Conservation (phyloP, 371 early-diverging fungal species). For the Cokeromyces recurvatus region DNA sequence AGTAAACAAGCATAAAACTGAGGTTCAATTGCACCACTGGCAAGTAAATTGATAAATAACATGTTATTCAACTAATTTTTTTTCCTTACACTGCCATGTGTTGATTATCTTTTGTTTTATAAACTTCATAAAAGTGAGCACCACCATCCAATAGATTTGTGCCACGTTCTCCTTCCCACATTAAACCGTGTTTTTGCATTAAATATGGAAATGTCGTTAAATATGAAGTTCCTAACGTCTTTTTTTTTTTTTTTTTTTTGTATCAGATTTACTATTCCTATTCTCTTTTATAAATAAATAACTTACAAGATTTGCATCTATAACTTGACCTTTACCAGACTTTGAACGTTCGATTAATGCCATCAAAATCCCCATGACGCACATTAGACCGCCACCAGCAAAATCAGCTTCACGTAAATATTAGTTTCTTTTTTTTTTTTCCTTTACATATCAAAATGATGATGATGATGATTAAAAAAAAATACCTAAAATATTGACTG, state of each 20-base stretch:
- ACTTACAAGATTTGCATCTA: conserved; percentile 68
- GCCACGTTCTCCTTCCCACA: conserved; percentile 57
- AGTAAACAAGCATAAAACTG: conserved; percentile 62
- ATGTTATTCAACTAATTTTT: too few species aligned
- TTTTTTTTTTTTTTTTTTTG: too few species aligned
- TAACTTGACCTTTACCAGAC: conserved; percentile 68
- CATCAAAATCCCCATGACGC: conserved; percentile 64
- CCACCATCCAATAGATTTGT: conserved; percentile 66
- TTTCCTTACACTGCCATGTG: conserved; percentile 63
- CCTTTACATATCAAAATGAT: too few species aligned
- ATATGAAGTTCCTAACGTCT: conserved; percentile 54
- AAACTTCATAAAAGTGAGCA: conserved; percentile 69
- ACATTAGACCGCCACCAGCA: conserved; percentile 72
- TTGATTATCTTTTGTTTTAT: conserved; percentile 64
- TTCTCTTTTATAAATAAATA: too few species aligned
- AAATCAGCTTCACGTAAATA: too few species aligned
- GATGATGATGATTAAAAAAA: too few species aligned
- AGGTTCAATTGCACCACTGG: conserved; percentile 67
- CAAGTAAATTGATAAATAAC: not conserved
- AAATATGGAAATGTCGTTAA: conserved; percentile 53
- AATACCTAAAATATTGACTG: conserved; percentile 63
- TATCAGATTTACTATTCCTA: too few species aligned
- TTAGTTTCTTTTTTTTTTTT: too few species aligned
- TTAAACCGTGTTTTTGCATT: conserved; percentile 52
- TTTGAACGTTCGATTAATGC: conserved; percentile 58